phyloP scores from a whole-genome alignment of 441 rosid species.

The Populus tomentosa region DNA sequence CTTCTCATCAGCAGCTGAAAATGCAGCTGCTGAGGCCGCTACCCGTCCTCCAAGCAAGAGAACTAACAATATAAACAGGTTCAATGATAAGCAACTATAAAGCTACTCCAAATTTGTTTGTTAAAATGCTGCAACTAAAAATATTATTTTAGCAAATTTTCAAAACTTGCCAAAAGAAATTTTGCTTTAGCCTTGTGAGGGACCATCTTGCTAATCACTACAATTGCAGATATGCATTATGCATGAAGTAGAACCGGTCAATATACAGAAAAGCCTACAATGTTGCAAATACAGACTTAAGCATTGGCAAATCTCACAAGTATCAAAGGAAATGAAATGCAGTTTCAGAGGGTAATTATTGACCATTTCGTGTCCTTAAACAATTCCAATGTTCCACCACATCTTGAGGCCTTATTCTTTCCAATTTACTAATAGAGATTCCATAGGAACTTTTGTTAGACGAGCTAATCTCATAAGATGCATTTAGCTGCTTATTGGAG shows the following conservation, averaged over 20 bases:
- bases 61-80: constrained; percentile 28
- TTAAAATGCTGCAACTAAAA: neutral
- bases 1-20: constrained; percentile 49
- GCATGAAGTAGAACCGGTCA: neutral
- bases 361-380: neutral
- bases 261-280: neutral
- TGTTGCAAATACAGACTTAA: neutral
- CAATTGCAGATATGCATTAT: neutral
- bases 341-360: neutral
- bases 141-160: neutral
- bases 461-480: neutral
- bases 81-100: neutral
- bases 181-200: neutral
- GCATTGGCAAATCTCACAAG: neutral
- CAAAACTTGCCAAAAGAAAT: neutral
- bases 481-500: neutral
- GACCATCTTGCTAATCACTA: neutral
- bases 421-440: neutral
- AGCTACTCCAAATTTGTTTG: neutral
- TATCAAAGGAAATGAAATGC: too few species aligned
- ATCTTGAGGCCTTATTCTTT: neutral
- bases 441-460: neutral
- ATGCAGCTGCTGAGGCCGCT: constrained; percentile 59
- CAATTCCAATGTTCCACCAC: neutral
- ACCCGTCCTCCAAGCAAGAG: constrained; percentile 65